Evolutionary conservation across 1,284 basidiomycete species (phyloP).

Genomic region (Xerocomus nothofagi): DNA sequence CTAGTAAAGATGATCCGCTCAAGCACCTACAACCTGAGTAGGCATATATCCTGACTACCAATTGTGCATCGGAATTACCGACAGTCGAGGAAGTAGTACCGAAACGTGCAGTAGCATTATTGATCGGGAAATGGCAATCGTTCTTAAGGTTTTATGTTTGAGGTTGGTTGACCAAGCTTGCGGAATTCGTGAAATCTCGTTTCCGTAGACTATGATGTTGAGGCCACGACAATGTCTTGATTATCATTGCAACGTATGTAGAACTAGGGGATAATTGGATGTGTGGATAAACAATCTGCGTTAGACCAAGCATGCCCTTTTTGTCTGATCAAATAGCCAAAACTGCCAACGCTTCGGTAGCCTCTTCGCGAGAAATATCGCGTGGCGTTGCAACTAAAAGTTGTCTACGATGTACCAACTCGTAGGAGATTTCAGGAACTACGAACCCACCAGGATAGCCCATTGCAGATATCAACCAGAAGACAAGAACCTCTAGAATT

Average conservation of each 20-base stretch:
- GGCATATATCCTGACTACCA: background rate
- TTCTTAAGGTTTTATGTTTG: background rate
- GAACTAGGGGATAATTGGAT: background rate
- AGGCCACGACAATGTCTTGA: background rate
- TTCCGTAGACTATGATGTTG: too few species aligned
- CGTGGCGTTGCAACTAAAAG: slow-evolving; percentile 44
- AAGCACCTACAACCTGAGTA: background rate
- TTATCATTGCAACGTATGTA: too few species aligned
- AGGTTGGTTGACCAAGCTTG: background rate
- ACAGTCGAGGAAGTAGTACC: background rate
- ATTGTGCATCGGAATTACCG: background rate
- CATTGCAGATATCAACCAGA: slow-evolving; percentile 55
- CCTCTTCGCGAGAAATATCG: slow-evolving; percentile 37
- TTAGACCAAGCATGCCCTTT: background rate
- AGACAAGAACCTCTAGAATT: slow-evolving; percentile 49
- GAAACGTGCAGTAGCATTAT: background rate
- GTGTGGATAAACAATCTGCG: background rate
- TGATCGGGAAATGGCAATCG: too few species aligned
- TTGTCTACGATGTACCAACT: slow-evolving; percentile 28
- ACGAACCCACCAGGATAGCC: slow-evolving; percentile 38
- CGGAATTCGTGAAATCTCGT: background rate
- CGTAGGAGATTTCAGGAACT: slow-evolving; percentile 45
- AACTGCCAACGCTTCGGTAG: slow-evolving; percentile 25
- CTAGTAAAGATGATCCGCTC: background rate
- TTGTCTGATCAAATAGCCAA: slow-evolving; percentile 14